Base-by-base conservation (phyloP, 2,329 filamentous ascomycete species). In the Zymoseptoria pseudotritici region DNA sequence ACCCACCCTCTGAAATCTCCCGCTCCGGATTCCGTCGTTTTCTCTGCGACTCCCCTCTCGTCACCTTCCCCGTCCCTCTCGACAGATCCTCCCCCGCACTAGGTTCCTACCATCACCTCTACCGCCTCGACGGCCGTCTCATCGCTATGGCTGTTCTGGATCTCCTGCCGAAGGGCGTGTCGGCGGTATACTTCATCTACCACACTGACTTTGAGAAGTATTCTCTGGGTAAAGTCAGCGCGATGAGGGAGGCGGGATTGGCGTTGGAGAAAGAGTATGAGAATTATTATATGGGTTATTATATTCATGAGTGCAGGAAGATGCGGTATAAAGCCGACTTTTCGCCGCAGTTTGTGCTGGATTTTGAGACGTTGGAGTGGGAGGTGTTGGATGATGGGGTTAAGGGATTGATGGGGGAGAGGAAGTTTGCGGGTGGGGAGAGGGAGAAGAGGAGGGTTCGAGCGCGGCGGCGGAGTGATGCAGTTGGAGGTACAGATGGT, bases 301-400 rank as follows among this genome's bases (percentile, higher is more conserved):
- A 93, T 68, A 93, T 94, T 61, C 89, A 92, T 72, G 85, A 78
- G 58, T 93, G 89, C 68, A 80, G 83, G 57, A 94, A 94, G 77
- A 93, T 94, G 90, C 80, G 81, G 66, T 94, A 94, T 78, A 94
- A 94, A 77, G 87, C 86, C 60, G 87, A 91, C 69, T 94, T 89
- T 71, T 79, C 80, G 10, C 89, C 89, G 1, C 88, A 91, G 69
- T 83, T 86, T 68, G 81, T 94, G 10, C 79, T 93, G 10, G 87
- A 92, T 64, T 87, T 88, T 0, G 83, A 71, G 50, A 69, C 61
- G 24, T 54, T 69, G 7, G 61, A 70, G 7, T 74, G 72, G 72
- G 61, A 70, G 56, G 55, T 63, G 9, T 58, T 74, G 53, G 65
- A 74, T 36, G 70, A 70, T 20, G 66, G 70, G 31, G 65, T 74